Evolutionary conservation across 139 green algal genomes (phyloP).

Genomic region (Chlamydomonas sphaeroides): DNA sequence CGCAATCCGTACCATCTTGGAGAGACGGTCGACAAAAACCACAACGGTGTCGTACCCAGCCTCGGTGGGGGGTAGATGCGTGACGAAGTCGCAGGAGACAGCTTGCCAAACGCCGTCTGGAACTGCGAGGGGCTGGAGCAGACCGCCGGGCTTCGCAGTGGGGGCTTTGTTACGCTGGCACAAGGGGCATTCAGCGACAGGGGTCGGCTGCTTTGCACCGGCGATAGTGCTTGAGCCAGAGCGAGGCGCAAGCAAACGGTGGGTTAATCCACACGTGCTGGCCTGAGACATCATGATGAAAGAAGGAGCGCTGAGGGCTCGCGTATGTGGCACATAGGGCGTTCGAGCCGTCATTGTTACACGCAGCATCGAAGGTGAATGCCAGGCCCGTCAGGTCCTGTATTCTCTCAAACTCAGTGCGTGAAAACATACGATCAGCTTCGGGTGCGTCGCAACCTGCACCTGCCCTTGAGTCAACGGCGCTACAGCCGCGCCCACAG

Average conservation of each 20-base stretch:
- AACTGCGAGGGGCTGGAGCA: conserved; percentile 43
- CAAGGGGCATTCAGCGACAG: conserved; percentile 26
- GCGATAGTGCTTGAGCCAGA: background rate
- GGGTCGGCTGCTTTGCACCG: background rate
- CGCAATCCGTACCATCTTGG: conserved; percentile 53
- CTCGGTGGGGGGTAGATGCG: no score
- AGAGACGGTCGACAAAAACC: conserved; percentile 58
- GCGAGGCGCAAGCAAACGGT: background rate
- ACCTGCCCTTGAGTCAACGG: no score
- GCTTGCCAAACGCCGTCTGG: background rate
- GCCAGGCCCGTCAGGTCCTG: background rate
- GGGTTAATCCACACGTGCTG: background rate
- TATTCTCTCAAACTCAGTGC: background rate
- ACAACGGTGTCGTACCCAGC: conserved; percentile 24
- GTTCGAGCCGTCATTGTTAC: background rate
- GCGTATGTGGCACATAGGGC: background rate
- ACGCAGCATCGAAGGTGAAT: background rate
- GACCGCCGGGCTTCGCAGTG: background rate
- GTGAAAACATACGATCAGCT: background rate
- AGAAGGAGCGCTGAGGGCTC: background rate
- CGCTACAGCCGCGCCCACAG: no score
- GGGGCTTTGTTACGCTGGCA: conserved; percentile 53
- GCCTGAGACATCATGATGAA: background rate
- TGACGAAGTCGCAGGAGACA: no score
- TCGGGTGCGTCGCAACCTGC: no score